Evolutionary conservation across 2,329 filamentous ascomycete species (phyloP).

Genomic region (Verticillium klebahnii): DNA sequence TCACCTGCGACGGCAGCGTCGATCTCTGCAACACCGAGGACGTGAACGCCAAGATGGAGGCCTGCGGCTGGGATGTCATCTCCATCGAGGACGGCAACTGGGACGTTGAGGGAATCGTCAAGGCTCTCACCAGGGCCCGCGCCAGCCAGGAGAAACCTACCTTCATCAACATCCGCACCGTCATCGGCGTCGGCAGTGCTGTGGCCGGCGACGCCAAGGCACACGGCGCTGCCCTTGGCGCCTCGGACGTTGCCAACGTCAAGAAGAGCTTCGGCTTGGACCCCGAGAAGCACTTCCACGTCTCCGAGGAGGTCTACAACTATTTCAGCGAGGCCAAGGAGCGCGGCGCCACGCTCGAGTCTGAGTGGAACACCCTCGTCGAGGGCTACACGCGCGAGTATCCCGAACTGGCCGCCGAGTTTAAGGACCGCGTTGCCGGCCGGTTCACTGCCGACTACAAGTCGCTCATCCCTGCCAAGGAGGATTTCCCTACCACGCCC

Average conservation of each 20-base stretch:
- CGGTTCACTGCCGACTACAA: conserved; percentile 42
- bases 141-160: conserved; percentile 36
- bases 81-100: conserved; percentile 44
- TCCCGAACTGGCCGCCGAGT: conserved; percentile 45
- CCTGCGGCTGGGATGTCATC: conserved; percentile 47
- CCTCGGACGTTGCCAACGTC: conserved; percentile 40
- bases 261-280: conserved; percentile 29
- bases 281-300: conserved; percentile 22
- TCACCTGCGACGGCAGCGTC: conserved; percentile 51
- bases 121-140: conserved; percentile 37
- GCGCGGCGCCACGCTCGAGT: conserved; percentile 38
- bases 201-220: conserved; percentile 44
- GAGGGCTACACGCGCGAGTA: conserved; percentile 36
- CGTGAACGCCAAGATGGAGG: conserved; percentile 49
- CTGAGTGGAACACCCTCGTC: conserved; percentile 40
- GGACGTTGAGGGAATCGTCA: conserved; percentile 40
- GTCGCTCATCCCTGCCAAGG: conserved; percentile 39
- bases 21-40: conserved; percentile 50
- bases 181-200: conserved; percentile 48
- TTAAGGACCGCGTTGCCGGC: conserved; percentile 42
- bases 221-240: conserved; percentile 54
- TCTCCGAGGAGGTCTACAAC: conserved; percentile 43
- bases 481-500: conserved; percentile 36
- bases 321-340: conserved; percentile 44
- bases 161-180: conserved; percentile 53